phyloP scores from a whole-genome alignment of 768 basidiomycete genomes.

The Mycena latifolia region DNA sequence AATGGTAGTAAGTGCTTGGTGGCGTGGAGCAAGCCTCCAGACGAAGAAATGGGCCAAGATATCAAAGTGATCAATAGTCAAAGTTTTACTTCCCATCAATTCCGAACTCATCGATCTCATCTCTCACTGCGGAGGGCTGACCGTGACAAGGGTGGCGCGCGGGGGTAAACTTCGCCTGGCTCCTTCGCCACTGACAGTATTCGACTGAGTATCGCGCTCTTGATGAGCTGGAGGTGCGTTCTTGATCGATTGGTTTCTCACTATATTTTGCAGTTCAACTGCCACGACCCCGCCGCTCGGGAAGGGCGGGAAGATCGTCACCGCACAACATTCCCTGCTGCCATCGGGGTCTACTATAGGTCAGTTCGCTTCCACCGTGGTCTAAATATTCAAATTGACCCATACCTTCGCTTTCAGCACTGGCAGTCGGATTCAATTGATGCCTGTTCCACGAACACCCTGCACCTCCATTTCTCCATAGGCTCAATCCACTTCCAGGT shows the following conservation, averaged over 20 bases:
- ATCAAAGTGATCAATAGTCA: no score
- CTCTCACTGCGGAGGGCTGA: no score
- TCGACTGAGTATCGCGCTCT: conserved; percentile 21
- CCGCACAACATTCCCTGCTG: conserved; percentile 38
- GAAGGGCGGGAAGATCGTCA: conserved; percentile 24
- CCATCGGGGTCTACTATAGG: conserved; percentile 38
- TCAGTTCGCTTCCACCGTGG: conserved; percentile 6
- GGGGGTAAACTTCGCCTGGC: conserved; percentile 26
- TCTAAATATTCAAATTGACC: no score
- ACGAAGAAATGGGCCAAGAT: no score
- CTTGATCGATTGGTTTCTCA: not conserved
- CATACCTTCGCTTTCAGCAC: no score
- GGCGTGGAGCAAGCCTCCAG: no score
- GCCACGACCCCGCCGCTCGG: conserved; percentile 32
- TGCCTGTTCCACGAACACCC: conserved; percentile 37
- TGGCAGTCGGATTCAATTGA: conserved; percentile 35
- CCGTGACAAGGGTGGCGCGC: conserved; percentile 19
- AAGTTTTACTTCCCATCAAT: no score
- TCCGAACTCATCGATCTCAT: no score
- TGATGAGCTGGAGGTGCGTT: conserved; percentile 31
- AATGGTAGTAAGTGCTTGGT: no score
- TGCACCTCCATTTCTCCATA: conserved; percentile 36
- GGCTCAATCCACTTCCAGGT: conserved; percentile 38
- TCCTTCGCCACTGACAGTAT: conserved; percentile 24
- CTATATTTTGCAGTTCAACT: conserved; percentile 35